Conservation (phyloP, 2,329 filamentous ascomycete genomes). For the Emydomyces testavorans region DNA sequence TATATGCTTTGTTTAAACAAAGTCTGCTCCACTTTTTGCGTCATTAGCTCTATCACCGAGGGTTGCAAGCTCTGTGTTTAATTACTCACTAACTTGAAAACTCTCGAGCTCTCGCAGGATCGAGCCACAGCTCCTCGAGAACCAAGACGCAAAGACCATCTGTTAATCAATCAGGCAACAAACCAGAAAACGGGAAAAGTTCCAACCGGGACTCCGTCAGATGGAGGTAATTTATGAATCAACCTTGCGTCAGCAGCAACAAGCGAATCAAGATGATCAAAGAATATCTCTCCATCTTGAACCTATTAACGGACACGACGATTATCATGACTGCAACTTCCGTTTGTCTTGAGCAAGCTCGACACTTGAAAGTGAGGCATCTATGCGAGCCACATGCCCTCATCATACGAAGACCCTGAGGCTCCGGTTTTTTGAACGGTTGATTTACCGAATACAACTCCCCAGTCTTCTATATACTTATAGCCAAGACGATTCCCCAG, state of each 20-base stretch:
- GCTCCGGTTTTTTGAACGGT: not conserved
- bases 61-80: not conserved
- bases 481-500: not conserved
- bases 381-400: not conserved
- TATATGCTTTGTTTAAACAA: not conserved
- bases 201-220: constrained; percentile 3
- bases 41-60: too few relatives aligned
- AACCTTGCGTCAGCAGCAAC: not conserved
- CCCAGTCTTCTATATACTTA: not conserved
- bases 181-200: constrained; percentile 11
- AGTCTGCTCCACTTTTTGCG: not conserved
- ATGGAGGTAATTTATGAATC: constrained; percentile 13
- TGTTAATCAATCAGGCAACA: constrained; percentile 13
- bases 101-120: constrained; percentile 3
- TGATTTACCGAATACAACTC: not conserved
- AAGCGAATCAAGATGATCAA: not conserved
- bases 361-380: not conserved
- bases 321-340: not conserved
- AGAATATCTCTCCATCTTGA: not conserved
- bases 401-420: not conserved
- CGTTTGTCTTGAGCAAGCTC: not conserved
- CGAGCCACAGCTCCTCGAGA: constrained; percentile 7
- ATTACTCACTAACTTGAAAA: constrained; percentile 8
- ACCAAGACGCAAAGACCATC: not conserved
- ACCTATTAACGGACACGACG: not conserved